phyloP scores from a whole-genome alignment of 768 basidiomycete genomes.

The Pleurotus citrinopileatus region DNA sequence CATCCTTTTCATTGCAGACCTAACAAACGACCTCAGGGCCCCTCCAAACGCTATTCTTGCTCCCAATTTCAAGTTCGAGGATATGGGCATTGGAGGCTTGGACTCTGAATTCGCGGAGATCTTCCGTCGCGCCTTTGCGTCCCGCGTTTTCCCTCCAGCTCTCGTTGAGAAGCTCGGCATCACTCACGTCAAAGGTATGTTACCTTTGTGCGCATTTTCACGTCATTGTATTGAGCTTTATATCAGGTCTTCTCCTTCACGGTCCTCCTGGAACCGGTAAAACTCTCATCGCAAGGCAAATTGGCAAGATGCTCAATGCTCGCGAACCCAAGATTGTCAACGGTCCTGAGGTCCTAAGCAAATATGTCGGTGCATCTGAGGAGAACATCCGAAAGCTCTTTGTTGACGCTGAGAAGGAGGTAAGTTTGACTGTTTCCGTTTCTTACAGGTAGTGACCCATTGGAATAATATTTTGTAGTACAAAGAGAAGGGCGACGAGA shows the following conservation, averaged over 20 bases:
- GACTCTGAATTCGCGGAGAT: slow-evolving; percentile 95
- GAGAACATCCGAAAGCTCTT: slow-evolving; percentile 98
- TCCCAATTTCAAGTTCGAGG: slow-evolving; percentile 98
- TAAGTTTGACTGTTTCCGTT: slow-evolving; percentile 18
- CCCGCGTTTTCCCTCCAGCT: slow-evolving; percentile 96
- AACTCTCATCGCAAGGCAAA: slow-evolving; percentile 96
- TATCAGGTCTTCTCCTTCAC: slow-evolving; percentile 82
- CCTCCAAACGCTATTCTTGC: slow-evolving; percentile 94
- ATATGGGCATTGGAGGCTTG: slow-evolving; percentile 99
- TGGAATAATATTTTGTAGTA: slow-evolving; percentile 49
- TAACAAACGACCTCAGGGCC: slow-evolving; percentile 43
- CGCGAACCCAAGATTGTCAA: slow-evolving; percentile 98
- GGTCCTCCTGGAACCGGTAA: slow-evolving; percentile 99
- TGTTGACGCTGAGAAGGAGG: slow-evolving; percentile 98
- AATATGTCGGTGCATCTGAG: slow-evolving; percentile 95
- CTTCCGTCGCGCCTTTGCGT: slow-evolving; percentile 97
- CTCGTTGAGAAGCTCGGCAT: slow-evolving; percentile 98
- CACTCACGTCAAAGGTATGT: slow-evolving; percentile 90
- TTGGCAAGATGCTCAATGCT: slow-evolving; percentile 98
- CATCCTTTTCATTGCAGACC: neutral
- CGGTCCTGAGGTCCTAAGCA: slow-evolving; percentile 96
- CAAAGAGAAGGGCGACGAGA: slow-evolving; percentile 96
- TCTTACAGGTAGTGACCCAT: neutral
- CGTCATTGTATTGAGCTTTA: neutral
- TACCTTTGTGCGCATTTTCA: neutral